Evolutionary conservation across 2,329 filamentous ascomycete genomes (phyloP), one percentile per base, ranked within the genome.

Genomic region (Xylaria digitata): DNA sequence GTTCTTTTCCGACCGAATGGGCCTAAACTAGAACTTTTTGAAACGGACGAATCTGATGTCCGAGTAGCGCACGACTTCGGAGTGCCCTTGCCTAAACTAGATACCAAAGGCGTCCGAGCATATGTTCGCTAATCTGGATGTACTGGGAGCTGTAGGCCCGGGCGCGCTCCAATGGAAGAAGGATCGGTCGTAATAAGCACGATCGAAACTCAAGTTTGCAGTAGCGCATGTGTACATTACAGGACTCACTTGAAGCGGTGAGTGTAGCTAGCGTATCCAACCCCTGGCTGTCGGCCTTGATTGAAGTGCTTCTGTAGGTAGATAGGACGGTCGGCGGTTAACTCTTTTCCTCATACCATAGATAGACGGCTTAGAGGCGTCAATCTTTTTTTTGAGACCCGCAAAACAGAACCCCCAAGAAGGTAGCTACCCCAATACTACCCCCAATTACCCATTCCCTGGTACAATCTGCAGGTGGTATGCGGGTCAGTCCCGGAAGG

Each of bases 1-100:
- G 61, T 68, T 13, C 62, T 71, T 37, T 71, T 70, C 57, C 67
- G 69, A 19, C 62, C 69, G 23, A 59, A 60, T 52, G 62, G 64
- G 9, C 67, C 52, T 43, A 46, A 66, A 37, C 52, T 71, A 15
- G 59, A 66, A 19, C 59, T 70, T 19, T 64, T 67, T 34, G 59
- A 68, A 45, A 65, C 61, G 19, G 67, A 70, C 32, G 70, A 70
- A 34, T 59, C 46, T 17, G 70, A 71, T 59, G 59, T 70, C 30
- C 58, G 60, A 23, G 63, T 66, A 45, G 63, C 59, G 23, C 66
- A 69, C 42, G 66, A 69, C 40, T 67, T 66, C 52, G 63, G 58
- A 30, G 63, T 68, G 4, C 63, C 66, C 42, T 55, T 66, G 52
- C 59, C 66, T 17, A 66, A 62, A 43, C 21, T 69, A 32, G 59